phyloP scores from a whole-genome alignment of 208 protist species.

The Leishmania braziliensis region DNA sequence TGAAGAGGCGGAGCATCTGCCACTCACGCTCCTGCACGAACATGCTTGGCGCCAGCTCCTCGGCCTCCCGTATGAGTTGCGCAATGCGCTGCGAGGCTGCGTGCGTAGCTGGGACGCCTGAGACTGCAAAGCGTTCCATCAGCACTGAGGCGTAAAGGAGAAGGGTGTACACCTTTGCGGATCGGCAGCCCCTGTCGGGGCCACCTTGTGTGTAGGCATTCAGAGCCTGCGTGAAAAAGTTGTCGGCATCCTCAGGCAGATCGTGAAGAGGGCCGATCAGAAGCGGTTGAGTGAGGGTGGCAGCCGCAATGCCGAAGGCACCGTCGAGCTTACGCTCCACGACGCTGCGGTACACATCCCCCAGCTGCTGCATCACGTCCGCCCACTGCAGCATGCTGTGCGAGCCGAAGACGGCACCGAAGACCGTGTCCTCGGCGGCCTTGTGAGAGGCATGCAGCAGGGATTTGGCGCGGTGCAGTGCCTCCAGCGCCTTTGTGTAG shows the following conservation, averaged over 20 bases:
- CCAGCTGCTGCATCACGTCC: slow-evolving; percentile 52
- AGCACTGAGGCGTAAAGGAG: slow-evolving; percentile 46
- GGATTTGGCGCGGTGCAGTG: slow-evolving; percentile 63
- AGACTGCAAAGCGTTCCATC: slow-evolving; percentile 35
- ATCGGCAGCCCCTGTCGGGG: slow-evolving; percentile 32
- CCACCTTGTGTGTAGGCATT: slow-evolving; percentile 50
- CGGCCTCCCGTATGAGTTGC: slow-evolving; percentile 43
- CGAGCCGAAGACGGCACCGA: slow-evolving; percentile 54
- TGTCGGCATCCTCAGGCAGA: slow-evolving; percentile 50
- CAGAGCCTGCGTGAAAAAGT: slow-evolving; percentile 50
- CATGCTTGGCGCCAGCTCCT: slow-evolving; percentile 16
- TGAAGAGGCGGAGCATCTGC: slow-evolving; percentile 71
- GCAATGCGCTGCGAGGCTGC: slow-evolving; percentile 40
- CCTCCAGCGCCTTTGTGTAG: slow-evolving; percentile 85
- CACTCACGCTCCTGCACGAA: slow-evolving; percentile 37
- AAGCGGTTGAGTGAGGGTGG: slow-evolving; percentile 48
- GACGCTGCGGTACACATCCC: slow-evolving; percentile 66
- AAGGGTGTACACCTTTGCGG: slow-evolving; percentile 41
- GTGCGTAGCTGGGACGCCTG: slow-evolving; percentile 35
- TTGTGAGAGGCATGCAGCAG: slow-evolving; percentile 54
- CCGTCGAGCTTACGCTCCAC: slow-evolving; percentile 43
- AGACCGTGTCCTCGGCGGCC: slow-evolving; percentile 34
- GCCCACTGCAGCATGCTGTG: slow-evolving; percentile 34
- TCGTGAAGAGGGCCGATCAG: slow-evolving; percentile 40
- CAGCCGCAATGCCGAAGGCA: slow-evolving; percentile 14